Conservation (phyloP, 2,329 filamentous ascomycete species). For the Calonectria leucothoes region DNA sequence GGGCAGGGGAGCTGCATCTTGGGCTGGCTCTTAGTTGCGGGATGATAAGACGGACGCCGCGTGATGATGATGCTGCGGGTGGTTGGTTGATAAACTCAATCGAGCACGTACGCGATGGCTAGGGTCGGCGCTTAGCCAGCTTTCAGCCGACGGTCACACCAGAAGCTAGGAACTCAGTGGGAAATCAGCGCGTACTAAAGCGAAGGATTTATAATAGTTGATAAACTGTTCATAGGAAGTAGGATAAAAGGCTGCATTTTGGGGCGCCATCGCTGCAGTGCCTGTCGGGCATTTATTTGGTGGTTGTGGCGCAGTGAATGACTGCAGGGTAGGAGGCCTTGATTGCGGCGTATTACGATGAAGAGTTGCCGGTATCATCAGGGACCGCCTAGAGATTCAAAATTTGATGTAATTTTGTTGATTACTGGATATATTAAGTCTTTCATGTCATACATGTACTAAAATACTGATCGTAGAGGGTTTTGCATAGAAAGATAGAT, state of each 20-base stretch:
- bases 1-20: constrained; percentile 4
- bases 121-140: neutral
- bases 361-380: neutral
- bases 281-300: neutral
- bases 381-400: neutral
- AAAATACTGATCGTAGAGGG: too few relatives aligned
- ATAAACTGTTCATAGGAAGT: neutral
- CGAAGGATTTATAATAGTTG: too few relatives aligned
- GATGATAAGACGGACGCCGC: neutral
- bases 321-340: neutral
- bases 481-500: too few relatives aligned
- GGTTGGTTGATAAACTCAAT: neutral
- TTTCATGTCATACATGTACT: too few relatives aligned
- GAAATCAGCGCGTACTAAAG: too few relatives aligned
- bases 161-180: neutral
- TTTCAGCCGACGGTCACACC: neutral
- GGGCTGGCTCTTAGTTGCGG: neutral
- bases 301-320: neutral
- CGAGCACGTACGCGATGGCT: neutral
- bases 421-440: too few relatives aligned
- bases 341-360: neutral
- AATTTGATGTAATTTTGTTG: neutral
- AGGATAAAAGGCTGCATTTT: neutral
- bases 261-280: neutral
- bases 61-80: neutral